These are phyloP conservation scores for Rostrohypoxylon terebratum DNA, from an alignment of 495 filamentous ascomycete genomes.

Conservation along the genomic window DNA sequence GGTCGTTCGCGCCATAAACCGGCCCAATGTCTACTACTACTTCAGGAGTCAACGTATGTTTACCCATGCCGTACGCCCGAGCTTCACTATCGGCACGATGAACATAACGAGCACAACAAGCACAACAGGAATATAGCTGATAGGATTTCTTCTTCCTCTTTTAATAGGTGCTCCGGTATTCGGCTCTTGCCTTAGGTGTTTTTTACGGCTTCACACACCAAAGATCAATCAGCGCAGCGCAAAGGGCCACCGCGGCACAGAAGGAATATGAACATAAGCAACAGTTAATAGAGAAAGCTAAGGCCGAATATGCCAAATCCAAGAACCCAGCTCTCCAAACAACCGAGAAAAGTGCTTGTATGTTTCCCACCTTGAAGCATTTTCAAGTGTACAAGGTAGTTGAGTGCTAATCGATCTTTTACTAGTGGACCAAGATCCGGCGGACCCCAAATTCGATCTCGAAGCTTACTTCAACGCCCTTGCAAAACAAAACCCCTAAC, in stretches of 20 bases:
- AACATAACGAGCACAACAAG: neutral
- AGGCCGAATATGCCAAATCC: slow-evolving; percentile 85
- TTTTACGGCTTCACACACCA: slow-evolving; percentile 96
- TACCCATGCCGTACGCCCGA: slow-evolving; percentile 29
- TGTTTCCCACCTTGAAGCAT: slow-evolving; percentile 51
- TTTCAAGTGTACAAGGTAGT: neutral
- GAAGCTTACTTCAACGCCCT: slow-evolving; percentile 82
- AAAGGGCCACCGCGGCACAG: slow-evolving; percentile 73
- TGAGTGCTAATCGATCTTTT: slow-evolving; percentile 38
- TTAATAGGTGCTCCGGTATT: slow-evolving; percentile 90
- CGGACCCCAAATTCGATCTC: slow-evolving; percentile 88
- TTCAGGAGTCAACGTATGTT: slow-evolving; percentile 72
- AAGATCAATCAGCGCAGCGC: slow-evolving; percentile 72
- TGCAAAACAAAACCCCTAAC: slow-evolving; percentile 60
- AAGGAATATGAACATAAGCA: slow-evolving; percentile 89
- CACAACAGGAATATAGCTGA: slow-evolving; percentile 32
- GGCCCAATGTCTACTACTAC: slow-evolving; percentile 66
- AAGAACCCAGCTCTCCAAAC: slow-evolving; percentile 73
- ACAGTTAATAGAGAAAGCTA: slow-evolving; percentile 87
- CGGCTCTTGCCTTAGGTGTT: slow-evolving; percentile 85
- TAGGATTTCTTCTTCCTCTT: slow-evolving; percentile 28
- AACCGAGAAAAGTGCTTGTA: slow-evolving; percentile 68
- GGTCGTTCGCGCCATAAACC: slow-evolving; percentile 41
- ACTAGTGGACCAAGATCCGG: slow-evolving; percentile 84
- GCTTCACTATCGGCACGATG: slow-evolving; percentile 6